phyloP scores from a whole-genome alignment of 2,329 filamentous ascomycete genomes.

The Chrysoporthe cubensis region DNA sequence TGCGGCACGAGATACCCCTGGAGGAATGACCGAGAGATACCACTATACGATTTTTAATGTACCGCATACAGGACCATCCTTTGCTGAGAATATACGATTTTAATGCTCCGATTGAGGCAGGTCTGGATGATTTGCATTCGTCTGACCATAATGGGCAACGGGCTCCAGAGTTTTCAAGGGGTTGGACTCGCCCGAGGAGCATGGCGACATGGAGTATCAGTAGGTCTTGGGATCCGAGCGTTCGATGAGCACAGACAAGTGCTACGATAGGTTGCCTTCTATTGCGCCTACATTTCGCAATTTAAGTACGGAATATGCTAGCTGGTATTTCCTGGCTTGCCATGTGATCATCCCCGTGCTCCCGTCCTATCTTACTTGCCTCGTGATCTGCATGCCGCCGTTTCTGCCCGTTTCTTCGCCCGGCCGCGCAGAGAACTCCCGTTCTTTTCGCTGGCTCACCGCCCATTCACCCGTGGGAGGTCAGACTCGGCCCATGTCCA shows the following conservation, averaged over 20 bases:
- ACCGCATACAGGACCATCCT: conserved; percentile 17
- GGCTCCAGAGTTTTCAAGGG: not conserved
- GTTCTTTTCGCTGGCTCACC: not conserved
- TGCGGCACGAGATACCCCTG: not conserved
- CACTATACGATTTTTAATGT: conserved; percentile 22
- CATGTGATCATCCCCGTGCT: conserved; percentile 1
- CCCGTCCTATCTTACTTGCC: not conserved
- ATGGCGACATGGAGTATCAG: conserved; percentile 6
- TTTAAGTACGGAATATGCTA: conserved; percentile 13
- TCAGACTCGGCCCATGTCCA: not conserved
- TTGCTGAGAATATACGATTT: conserved; percentile 23
- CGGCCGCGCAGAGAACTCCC: not conserved
- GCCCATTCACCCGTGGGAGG: not conserved
- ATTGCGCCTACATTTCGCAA: not conserved
- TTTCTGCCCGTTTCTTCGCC: not conserved
- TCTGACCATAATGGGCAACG: conserved; percentile 1
- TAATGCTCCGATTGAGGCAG: conserved; percentile 13
- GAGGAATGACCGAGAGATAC: conserved; percentile 10
- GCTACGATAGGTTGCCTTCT: not conserved
- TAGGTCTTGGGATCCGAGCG: not conserved
- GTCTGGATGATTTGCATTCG: not conserved
- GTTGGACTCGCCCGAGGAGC: conserved; percentile 7
- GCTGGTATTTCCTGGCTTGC: conserved; percentile 10
- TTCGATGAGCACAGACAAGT: conserved; percentile 4
- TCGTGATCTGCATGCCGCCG: not conserved